Evolutionary conservation across 192 early-diverging fungal species (phyloP).

Genomic region (Umbelopsis sp.): DNA sequence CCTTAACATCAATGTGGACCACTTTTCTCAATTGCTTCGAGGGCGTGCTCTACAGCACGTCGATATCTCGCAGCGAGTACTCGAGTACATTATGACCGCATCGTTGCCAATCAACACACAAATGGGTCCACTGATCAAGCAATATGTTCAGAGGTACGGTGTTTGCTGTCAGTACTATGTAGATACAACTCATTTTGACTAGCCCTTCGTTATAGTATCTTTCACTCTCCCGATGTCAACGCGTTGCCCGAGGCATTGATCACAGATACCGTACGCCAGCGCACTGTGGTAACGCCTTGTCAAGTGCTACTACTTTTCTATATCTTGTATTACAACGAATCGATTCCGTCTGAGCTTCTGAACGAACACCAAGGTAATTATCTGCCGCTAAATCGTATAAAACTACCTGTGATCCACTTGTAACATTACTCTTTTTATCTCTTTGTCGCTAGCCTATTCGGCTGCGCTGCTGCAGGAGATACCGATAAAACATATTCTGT

Average conservation of each 20-base stretch:
- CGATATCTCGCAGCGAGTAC: constrained; percentile 32
- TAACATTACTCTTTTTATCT: too few relatives aligned
- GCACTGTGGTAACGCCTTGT: constrained; percentile 22
- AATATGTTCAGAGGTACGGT: constrained; percentile 35
- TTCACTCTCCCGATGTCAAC: constrained; percentile 20
- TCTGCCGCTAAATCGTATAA: neutral
- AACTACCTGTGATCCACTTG: too few relatives aligned
- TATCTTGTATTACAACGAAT: constrained; percentile 36
- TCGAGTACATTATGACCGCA: constrained; percentile 31
- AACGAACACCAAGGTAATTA: neutral
- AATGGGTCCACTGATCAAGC: constrained; percentile 35
- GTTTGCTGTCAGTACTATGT: neutral
- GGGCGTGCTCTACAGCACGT: constrained; percentile 34
- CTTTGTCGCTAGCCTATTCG: constrained; percentile 31
- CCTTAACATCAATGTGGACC: constrained; percentile 22
- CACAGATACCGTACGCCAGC: constrained; percentile 10
- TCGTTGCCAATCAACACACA: constrained; percentile 36
- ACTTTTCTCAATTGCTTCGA: constrained; percentile 36
- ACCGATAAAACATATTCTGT: constrained; percentile 36
- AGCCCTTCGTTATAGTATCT: constrained; percentile 9
- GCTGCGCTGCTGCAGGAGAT: constrained; percentile 27
- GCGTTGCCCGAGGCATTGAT: constrained; percentile 34
- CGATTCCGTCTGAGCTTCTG: constrained; percentile 11
- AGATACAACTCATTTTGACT: neutral
- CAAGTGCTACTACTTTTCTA: constrained; percentile 41